These are phyloP conservation scores for Porodaedalea pini DNA, from an alignment of 1,284 basidiomycete genomes.

Conservation along the genomic window DNA sequence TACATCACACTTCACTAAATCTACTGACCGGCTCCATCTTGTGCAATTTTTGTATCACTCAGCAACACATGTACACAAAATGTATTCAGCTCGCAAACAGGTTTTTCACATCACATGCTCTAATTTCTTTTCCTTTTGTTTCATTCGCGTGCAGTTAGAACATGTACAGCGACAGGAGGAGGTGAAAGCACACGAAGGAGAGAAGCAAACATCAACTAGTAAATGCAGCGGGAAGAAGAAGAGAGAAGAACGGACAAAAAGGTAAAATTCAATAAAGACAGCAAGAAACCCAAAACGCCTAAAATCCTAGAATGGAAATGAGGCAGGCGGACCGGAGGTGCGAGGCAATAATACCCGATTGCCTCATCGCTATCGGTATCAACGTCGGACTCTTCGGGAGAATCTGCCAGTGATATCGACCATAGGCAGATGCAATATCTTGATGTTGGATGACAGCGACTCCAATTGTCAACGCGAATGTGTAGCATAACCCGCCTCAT, in stretches of 20 bases:
- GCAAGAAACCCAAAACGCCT: not conserved
- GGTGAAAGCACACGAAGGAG: not conserved
- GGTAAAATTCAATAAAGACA: not conserved
- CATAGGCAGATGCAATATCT: no score
- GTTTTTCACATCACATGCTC: not conserved
- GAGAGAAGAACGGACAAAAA: not conserved
- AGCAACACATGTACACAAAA: not conserved
- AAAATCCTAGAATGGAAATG: not conserved
- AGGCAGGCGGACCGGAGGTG: not conserved
- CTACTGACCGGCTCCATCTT: no score
- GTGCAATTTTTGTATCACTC: not conserved
- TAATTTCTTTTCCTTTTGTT: not conserved
- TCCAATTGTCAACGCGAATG: no score
- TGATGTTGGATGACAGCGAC: no score
- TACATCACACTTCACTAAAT: slow-evolving; percentile 48
- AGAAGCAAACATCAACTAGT: not conserved
- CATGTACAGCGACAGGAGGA: not conserved
- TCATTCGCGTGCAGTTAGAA: not conserved
- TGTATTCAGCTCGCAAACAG: not conserved
- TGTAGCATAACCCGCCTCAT: no score
- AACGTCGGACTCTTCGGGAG: no score
- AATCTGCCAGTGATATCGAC: no score
- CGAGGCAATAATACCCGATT: not conserved
- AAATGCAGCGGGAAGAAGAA: not conserved
- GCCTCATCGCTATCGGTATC: not conserved